Conservation (phyloP, 306 rosid species). For the Vicia villosa region DNA sequence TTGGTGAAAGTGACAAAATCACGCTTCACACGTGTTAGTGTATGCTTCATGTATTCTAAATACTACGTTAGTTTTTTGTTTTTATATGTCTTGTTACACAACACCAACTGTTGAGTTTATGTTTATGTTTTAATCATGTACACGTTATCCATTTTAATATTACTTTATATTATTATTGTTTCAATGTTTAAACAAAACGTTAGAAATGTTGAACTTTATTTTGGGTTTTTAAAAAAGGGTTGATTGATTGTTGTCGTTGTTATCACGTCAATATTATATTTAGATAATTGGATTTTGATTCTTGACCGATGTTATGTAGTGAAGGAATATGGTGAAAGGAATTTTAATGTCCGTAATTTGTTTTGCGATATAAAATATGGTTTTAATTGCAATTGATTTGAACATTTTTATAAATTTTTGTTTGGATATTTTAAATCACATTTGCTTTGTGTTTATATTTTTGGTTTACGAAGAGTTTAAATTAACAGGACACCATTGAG, state of each 20-base stretch:
- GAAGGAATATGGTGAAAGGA: neutral
- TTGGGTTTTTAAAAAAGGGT: neutral
- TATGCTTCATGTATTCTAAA: constrained; percentile 34
- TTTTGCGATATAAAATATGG: too few species aligned
- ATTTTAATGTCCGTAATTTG: too few species aligned
- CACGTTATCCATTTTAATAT: neutral
- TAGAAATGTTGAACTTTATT: neutral
- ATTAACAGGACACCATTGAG: too few species aligned
- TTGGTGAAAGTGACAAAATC: constrained; percentile 54
- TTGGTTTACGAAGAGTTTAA: too few species aligned
- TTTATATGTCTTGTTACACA: constrained; percentile 12
- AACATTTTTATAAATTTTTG: too few species aligned
- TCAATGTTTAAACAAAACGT: neutral
- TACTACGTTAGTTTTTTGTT: constrained; percentile 3
- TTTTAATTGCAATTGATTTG: neutral
- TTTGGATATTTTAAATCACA: too few species aligned
- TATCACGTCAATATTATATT: neutral
- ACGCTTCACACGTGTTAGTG: constrained; percentile 40
- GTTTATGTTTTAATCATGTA: neutral
- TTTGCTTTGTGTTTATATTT: too few species aligned
- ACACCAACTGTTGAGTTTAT: constrained; percentile 6
- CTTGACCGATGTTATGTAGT: neutral
- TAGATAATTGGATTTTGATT: neutral
- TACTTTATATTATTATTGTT: neutral
- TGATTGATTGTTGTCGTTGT: neutral